Percentiles rank a stretch among this genome's conserved stretches.
These are phyloP conservation scores for Thielaviopsis ethacetica DNA, from an alignment of 2,329 filamentous ascomycete genomes.

Conservation along the genomic window DNA sequence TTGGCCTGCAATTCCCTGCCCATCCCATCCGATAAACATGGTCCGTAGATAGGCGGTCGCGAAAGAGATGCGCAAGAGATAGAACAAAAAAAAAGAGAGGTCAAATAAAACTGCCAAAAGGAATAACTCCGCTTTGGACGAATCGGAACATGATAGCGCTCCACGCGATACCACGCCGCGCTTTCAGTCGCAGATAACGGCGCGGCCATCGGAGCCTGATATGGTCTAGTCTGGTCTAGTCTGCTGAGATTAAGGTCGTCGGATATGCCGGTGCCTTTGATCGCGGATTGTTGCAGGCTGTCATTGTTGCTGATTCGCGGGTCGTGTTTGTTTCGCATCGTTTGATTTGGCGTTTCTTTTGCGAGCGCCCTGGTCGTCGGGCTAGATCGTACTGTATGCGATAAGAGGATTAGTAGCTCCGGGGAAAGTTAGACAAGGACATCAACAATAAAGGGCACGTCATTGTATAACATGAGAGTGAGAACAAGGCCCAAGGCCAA, in stretches of 20 bases:
- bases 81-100: neutral
- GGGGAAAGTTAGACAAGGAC: too few relatives aligned
- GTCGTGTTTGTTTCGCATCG: neutral
- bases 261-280: neutral
- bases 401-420: too few relatives aligned
- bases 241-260: neutral
- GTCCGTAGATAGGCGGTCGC: neutral
- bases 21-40: neutral
- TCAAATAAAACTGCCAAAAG: neutral
- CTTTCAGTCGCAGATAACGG: neutral
- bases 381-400: too few relatives aligned
- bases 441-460: neutral
- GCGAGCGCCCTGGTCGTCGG: too few relatives aligned
- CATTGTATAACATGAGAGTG: neutral
- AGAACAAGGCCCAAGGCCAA: neutral
- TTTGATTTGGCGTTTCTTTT: neutral
- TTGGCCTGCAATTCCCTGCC: neutral
- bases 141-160: slow-evolving; percentile 1
- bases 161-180: neutral
- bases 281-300: neutral
- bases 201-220: slow-evolving; percentile 2
- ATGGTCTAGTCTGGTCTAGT: slow-evolving; percentile 8
- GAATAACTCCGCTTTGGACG: slow-evolving; percentile 5
- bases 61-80: neutral
- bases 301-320: neutral